Base-by-base conservation (phyloP, 1,284 basidiomycete species). In the Pascua sp. region DNA sequence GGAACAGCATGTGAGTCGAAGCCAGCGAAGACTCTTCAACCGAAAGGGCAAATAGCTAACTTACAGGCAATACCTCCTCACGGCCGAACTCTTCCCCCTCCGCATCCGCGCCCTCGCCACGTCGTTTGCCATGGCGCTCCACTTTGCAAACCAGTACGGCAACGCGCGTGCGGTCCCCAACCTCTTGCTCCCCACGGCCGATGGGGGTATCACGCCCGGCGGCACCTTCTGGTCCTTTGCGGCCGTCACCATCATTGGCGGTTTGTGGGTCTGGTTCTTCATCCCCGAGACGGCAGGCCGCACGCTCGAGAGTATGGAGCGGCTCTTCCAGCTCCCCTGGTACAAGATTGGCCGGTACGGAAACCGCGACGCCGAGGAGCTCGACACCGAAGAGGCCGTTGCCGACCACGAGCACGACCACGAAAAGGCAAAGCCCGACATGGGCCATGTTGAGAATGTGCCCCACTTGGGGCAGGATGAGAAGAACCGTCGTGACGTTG, bases 161-260 rank as follows among this genome's bases (percentile, higher is more conserved):
- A 49, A 57, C 47, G 55, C 55, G 2, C 55, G 55, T 18, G 55
- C 55, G 12, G 55, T 57, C 15, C 55, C 55, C 47, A 57, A 57
- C 50, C 55, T 57, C 11, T 47, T 57, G 18, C 49, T 51, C 10
- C 55, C 55, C 7, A 17, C 43, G 7, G 10, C 5, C 36, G 17
- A 44, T 16, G 45, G 47, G 37, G 55, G 55, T 11, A 57, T 57
- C 50, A 57, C 55, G 15, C 55, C 55, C 8, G 50, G 45, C 45
- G 69, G 69, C 13, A 61, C 67, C 1, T 69, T 68, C 49, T 49
- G 65, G 55, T 71, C 68, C 54, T 68, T 68, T 49, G 66, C 54
- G 5, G 50, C 42, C 18, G 61, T 67, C 17, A 55, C 66, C 38
- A 39, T 60, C 45, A 45, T 67, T 15, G 60, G 61, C 2, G 55